A percentile compares a stretch with the other conserved stretches of the same genome.
These are phyloP conservation scores for Chenopodium formosanum DNA, from an alignment of 148 eudicot genomes.

Conservation along the genomic window DNA sequence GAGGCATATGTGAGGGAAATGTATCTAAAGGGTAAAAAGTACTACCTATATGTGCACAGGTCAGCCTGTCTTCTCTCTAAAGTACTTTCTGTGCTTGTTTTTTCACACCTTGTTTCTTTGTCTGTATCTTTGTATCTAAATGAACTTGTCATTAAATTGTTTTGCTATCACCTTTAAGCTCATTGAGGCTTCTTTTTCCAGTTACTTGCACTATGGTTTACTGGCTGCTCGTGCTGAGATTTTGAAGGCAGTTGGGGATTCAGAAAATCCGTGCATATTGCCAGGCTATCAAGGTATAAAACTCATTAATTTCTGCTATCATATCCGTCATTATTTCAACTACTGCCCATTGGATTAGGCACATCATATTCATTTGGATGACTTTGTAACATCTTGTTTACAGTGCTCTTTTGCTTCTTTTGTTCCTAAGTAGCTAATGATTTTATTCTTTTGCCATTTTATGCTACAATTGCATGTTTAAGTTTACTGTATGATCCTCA, in stretches of 20 bases:
- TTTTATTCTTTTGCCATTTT: not conserved
- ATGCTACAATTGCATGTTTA: not conserved
- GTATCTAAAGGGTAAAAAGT: slow-evolving; percentile 83
- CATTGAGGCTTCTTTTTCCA: slow-evolving; percentile 31
- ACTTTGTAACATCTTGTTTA: not conserved
- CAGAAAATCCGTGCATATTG: slow-evolving; percentile 75
- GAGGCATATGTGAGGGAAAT: slow-evolving; percentile 87
- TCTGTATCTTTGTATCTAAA: not conserved
- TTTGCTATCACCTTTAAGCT: not conserved
- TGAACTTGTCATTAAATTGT: not conserved
- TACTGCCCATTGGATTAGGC: not conserved
- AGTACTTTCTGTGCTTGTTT: not conserved
- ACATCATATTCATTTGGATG: slow-evolving; percentile 5
- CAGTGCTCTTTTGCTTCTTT: not conserved
- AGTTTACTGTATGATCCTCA: not conserved
- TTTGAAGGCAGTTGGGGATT: slow-evolving; percentile 53
- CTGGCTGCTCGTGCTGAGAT: slow-evolving; percentile 99
- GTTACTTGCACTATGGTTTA: slow-evolving; percentile 92
- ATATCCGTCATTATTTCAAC: not conserved
- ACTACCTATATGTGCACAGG: slow-evolving; percentile 97
- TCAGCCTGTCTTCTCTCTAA: slow-evolving; percentile 23
- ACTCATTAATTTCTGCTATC: slow-evolving; percentile 3
- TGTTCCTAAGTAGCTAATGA: not conserved
- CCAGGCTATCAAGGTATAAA: slow-evolving; percentile 68
- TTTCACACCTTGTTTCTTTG: not conserved